phyloP scores from a whole-genome alignment of 441 rosid species.

The Adansonia gregorii region DNA sequence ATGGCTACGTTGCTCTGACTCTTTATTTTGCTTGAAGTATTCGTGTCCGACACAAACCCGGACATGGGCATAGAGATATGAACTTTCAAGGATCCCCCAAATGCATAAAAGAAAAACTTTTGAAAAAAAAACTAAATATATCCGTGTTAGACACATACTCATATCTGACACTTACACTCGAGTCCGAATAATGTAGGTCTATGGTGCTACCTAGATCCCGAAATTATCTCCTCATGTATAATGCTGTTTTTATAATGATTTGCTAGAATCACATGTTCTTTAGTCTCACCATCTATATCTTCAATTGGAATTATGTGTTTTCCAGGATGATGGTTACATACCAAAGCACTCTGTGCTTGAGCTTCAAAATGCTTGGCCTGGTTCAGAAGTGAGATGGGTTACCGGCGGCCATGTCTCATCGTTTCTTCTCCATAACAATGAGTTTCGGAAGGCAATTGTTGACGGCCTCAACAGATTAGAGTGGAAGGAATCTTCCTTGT shows the following conservation, averaged over 20 bases:
- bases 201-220: background rate
- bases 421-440: conserved; percentile 73
- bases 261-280: background rate
- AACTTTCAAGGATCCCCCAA: too few species aligned
- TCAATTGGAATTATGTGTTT: conserved; percentile 20
- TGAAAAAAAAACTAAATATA: too few species aligned
- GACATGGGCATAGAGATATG: too few species aligned
- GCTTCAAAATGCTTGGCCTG: conserved; percentile 98
- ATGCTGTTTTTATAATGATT: background rate
- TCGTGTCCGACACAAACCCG: too few species aligned
- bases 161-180: too few species aligned
- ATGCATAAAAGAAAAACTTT: too few species aligned
- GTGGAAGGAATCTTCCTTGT: conserved; percentile 60
- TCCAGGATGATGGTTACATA: conserved; percentile 95
- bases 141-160: too few species aligned
- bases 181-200: background rate
- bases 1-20: background rate
- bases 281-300: background rate
- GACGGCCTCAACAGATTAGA: conserved; percentile 59
- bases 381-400: conserved; percentile 99
- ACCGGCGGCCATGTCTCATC: conserved; percentile 93
- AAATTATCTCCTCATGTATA: conserved; percentile 1
- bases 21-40: too few species aligned
- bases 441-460: conserved; percentile 72
- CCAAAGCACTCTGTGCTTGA: conserved; percentile 91